Percentiles rank a stretch among this genome's conserved stretches.
phyloP scores from a whole-genome alignment of 169 alveolate genomes.

The Amoebophrya sp. region DNA sequence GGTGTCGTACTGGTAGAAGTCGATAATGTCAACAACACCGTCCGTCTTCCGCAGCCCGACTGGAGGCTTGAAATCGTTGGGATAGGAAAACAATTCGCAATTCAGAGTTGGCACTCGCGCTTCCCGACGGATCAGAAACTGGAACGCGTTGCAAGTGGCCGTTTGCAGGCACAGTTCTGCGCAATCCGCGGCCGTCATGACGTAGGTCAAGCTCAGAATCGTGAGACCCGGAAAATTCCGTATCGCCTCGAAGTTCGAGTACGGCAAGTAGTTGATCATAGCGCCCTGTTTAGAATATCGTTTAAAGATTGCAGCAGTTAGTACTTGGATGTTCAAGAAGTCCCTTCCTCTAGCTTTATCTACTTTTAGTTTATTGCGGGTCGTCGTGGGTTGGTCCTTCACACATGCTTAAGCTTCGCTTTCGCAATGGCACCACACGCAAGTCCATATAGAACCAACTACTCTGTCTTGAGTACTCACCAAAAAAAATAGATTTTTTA shows the following conservation, averaged over 20 bases:
- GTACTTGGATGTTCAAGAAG: no score
- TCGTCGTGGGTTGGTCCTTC: no score
- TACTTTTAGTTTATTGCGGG: no score
- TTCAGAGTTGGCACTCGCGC: not conserved
- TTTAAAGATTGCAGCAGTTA: no score
- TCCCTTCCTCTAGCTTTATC: no score
- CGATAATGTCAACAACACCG: not conserved
- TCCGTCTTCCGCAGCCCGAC: constrained; percentile 5
- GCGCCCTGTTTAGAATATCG: constrained; percentile 14
- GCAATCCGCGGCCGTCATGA: not conserved
- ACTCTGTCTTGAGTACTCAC: no score
- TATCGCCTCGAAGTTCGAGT: not conserved
- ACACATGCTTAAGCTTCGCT: no score
- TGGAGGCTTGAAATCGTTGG: not conserved
- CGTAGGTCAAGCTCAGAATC: not conserved
- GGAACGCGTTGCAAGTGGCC: not conserved
- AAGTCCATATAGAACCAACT: no score
- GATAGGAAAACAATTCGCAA: not conserved
- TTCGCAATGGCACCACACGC: no score
- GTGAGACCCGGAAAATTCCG: not conserved
- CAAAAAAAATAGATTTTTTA: no score
- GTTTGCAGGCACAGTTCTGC: not conserved
- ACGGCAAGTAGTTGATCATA: not conserved
- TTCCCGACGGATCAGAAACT: not conserved
- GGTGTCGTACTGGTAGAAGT: not conserved